Evolutionary conservation across 2,329 filamentous ascomycete species (phyloP), one percentile per base, ranked within the genome.

Genomic region (Tolypocladium guangdongense): DNA sequence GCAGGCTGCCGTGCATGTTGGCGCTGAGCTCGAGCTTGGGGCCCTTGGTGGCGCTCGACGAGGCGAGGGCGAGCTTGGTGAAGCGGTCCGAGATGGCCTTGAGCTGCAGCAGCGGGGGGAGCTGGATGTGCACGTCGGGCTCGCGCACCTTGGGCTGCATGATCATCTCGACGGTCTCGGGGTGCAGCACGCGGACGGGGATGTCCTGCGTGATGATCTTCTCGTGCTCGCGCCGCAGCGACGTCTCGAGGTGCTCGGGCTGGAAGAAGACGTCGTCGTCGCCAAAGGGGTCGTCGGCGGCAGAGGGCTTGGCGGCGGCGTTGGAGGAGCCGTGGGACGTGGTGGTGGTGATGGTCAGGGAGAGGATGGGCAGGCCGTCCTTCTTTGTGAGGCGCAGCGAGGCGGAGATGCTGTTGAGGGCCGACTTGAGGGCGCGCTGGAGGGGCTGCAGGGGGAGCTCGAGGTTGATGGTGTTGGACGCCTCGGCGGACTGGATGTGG

Each of bases 51-150:
- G 74, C 56, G 36, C 59, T 57, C 4, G 64, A 61, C n/a, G 66
- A 73, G 24, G 75, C 73, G 49, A 80, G 71, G 4, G 88, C 89
- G 3, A 97, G 81, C 64, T 88, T 92, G 43, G 90, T 97, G 71
- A 97, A 97, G 52, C 93, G 85, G 68, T 99, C 93, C 4, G 90
- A 95, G 57, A 99, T 93, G 58, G 86, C 87, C 66, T 97, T 96
- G 55, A 99, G 78, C 64, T 96, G 91, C 43, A 90, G 76, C 5
- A 99, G 74, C 6, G 89, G 86, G 0, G 93, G 93, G 4, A 99
- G 78, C 52, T 90, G 84, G 64, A 99, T 95, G 70, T 97, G 88
- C 3, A 96, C 91, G 63, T 97, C 93, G 39, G 92, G 90, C 62
- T 96, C 90, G 55, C 89, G 85, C 55, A 91, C 90, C 56, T 85